phyloP scores from a whole-genome alignment of 2,329 filamentous ascomycete species.

The Colletotrichum trifolii region DNA sequence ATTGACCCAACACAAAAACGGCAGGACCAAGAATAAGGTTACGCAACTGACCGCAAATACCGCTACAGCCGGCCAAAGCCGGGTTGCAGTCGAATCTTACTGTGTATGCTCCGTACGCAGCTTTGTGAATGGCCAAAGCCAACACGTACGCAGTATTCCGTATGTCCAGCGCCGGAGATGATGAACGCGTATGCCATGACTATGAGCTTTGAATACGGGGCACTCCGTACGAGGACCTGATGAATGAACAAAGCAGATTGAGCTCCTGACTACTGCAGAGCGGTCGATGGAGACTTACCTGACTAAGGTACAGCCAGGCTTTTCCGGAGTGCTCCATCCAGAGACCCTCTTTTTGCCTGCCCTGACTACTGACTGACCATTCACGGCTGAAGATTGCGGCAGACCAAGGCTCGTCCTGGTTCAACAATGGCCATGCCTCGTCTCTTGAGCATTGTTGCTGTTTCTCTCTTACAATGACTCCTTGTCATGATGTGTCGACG shows the following conservation, averaged over 20 bases:
- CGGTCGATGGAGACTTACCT: constrained; percentile 9
- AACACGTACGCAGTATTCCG: too few species aligned
- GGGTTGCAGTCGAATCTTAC: constrained; percentile 14
- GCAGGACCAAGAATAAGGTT: constrained; percentile 34
- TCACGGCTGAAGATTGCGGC: constrained; percentile 7
- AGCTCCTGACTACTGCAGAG: constrained; percentile 21
- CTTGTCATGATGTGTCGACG: constrained; percentile 13
- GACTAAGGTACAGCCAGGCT: constrained; percentile 21
- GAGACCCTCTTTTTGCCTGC: constrained; percentile 30
- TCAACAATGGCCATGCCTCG: constrained; percentile 10
- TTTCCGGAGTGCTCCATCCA: neutral
- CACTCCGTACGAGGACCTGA: too few species aligned
- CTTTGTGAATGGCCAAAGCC: too few species aligned
- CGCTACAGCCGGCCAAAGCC: constrained; percentile 15
- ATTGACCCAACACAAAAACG: constrained; percentile 7
- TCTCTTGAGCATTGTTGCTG: constrained; percentile 9
- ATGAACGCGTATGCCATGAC: too few species aligned
- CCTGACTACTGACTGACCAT: constrained; percentile 6
- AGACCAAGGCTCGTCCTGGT: constrained; percentile 12
- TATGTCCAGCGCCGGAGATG: too few species aligned
- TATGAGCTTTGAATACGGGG: too few species aligned
- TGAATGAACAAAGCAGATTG: too few species aligned
- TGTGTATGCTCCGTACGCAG: too few species aligned
- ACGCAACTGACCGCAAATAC: constrained; percentile 15
- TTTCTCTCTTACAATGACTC: constrained; percentile 19